Conservation (phyloP, 2,329 filamentous ascomycete genomes). For the Aureobasidium uvarum region DNA sequence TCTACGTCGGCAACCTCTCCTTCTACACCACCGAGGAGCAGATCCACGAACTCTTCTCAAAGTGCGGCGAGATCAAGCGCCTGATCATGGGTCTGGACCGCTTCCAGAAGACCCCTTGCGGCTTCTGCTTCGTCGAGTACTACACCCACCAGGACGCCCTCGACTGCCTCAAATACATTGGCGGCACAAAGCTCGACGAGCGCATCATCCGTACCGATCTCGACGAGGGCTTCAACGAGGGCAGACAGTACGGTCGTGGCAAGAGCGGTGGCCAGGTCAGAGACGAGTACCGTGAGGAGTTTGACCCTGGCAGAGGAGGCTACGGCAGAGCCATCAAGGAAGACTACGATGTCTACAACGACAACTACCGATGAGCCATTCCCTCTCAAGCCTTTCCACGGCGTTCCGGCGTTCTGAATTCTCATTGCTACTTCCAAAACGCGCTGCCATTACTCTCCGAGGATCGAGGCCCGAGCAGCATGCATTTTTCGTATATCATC, state of each 20-base stretch:
- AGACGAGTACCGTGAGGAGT: constrained; percentile 97
- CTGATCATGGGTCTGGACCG: constrained; percentile 97
- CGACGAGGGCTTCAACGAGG: constrained; percentile 94
- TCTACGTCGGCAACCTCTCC: constrained; percentile 96
- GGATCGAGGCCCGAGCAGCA: constrained; percentile 15
- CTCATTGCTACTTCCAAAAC: not conserved
- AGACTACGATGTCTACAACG: constrained; percentile 26
- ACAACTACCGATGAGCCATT: constrained; percentile 22
- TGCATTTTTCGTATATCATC: constrained; percentile 21
- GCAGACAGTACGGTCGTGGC: constrained; percentile 88
- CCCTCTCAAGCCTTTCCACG: not conserved
- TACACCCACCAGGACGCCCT: constrained; percentile 96
- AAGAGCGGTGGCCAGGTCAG: constrained; percentile 96
- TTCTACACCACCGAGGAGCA: constrained; percentile 99
- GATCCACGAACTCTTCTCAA: constrained; percentile 71
- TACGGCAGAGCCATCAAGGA: constrained; percentile 27
- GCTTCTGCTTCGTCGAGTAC: constrained; percentile 99
- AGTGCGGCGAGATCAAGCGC: constrained; percentile 93
- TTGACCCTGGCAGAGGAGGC: constrained; percentile 64
- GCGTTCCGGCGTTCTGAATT: not conserved
- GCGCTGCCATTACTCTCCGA: constrained; percentile 13
- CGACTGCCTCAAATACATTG: constrained; percentile 98
- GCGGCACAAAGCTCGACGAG: constrained; percentile 96
- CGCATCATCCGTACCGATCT: constrained; percentile 93
- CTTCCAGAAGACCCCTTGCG: constrained; percentile 96